phyloP scores from a whole-genome alignment of 2,329 filamentous ascomycete genomes.

The Aschersonia sp. region DNA sequence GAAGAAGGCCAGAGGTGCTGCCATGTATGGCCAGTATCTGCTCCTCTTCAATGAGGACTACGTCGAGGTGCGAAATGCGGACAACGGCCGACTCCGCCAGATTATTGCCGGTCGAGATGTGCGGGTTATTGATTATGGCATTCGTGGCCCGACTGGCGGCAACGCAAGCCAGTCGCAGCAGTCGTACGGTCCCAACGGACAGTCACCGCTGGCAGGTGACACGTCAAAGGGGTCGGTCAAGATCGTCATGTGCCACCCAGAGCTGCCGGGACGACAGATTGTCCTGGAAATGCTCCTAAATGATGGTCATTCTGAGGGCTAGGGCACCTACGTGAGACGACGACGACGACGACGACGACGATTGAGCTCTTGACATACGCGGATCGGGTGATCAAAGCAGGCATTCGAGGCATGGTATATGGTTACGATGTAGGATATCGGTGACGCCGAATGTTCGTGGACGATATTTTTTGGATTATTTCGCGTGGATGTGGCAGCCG shows the following conservation, averaged over 20 bases:
- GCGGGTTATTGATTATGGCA: conserved; percentile 76
- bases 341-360: not conserved
- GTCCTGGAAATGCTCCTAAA: conserved; percentile 88
- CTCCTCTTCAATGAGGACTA: conserved; percentile 93
- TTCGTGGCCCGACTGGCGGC: conserved; percentile 44
- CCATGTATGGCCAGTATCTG: conserved; percentile 82
- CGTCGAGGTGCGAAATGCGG: conserved; percentile 90
- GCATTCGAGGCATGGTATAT: too few relatives aligned
- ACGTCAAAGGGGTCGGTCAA: conserved; percentile 68
- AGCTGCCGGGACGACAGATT: conserved; percentile 70
- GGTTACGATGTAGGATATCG: too few relatives aligned
- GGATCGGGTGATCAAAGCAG: too few relatives aligned
- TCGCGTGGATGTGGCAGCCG: too few relatives aligned
- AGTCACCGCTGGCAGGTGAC: conserved; percentile 21
- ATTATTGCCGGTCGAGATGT: conserved; percentile 90
- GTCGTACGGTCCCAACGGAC: conserved; percentile 18
- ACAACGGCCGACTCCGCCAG: conserved; percentile 85
- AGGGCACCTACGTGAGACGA: not conserved
- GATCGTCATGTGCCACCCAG: conserved; percentile 88
- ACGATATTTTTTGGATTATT: too few relatives aligned
- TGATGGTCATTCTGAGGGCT: conserved; percentile 52
- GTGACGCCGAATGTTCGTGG: too few relatives aligned
- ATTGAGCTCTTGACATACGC: not conserved
- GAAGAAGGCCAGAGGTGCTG: conserved; percentile 65
- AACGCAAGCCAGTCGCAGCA: conserved; percentile 21